Evolutionary conservation across 306 rosid genomes (phyloP).

Genomic region (Styphnolobium japonicum): DNA sequence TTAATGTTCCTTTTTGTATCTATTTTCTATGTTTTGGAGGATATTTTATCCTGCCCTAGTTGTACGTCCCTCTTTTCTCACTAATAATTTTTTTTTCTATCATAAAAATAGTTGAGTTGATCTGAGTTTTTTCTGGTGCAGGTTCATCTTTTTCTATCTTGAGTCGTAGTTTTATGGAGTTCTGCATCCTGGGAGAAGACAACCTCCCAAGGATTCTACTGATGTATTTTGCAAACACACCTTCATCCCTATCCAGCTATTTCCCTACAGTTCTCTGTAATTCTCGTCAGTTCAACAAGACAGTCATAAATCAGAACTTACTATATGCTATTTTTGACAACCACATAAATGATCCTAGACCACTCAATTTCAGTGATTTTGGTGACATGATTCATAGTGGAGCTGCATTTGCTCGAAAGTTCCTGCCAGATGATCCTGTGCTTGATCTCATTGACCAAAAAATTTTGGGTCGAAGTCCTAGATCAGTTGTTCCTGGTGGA

Average conservation of each 20-base stretch:
- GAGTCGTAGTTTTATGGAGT: conserved; percentile 79
- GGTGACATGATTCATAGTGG: conserved; percentile 67
- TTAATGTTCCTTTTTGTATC: background rate
- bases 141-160: conserved; percentile 74
- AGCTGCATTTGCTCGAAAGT: conserved; percentile 74
- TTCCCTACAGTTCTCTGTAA: conserved; percentile 91
- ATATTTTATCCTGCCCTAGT: background rate
- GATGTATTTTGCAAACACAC: conserved; percentile 93
- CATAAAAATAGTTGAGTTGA: background rate
- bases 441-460: conserved; percentile 82
- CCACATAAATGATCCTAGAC: conserved; percentile 39
- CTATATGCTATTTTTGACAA: conserved; percentile 40
- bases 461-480: conserved; percentile 47
- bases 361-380: conserved; percentile 48
- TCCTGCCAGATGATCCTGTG: conserved; percentile 52
- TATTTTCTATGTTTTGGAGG: background rate
- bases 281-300: conserved; percentile 64
- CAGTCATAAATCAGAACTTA: conserved; percentile 74
- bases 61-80: background rate
- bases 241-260: conserved; percentile 67
- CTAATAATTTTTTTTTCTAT: background rate
- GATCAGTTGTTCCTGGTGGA: conserved; percentile 78
- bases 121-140: conserved; percentile 36
- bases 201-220: conserved; percentile 84
- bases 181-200: conserved; percentile 75